Conservation (phyloP, 1,139 yeast genomes). For the Candida albicans region DNA sequence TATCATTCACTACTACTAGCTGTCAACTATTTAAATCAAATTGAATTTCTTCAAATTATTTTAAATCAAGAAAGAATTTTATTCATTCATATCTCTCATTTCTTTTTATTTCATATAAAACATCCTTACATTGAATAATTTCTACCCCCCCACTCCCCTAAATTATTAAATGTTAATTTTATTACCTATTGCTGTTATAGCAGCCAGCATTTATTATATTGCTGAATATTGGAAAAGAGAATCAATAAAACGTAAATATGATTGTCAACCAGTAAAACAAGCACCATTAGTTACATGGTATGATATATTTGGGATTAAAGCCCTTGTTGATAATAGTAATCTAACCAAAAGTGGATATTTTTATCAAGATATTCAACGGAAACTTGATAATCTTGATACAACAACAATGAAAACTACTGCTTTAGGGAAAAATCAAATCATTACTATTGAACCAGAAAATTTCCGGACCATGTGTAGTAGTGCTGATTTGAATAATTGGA, state of each 20-base stretch:
- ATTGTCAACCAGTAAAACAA: constrained; percentile 5
- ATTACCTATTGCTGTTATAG: no score
- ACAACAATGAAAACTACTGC: constrained; percentile 3
- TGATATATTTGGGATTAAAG: constrained; percentile 1
- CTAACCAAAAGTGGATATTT: neutral
- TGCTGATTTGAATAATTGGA: constrained; percentile 43
- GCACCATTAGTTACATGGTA: neutral
- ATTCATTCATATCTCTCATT: no score
- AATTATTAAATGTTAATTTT: no score
- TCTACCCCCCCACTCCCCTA: no score
- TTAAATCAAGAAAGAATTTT: no score
- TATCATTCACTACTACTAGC: no score
- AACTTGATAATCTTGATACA: constrained; percentile 1
- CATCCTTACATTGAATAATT: no score
- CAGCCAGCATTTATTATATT: no score
- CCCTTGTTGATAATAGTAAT: constrained; percentile 1
- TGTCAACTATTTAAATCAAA: no score
- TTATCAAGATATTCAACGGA: neutral
- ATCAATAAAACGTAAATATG: neutral
- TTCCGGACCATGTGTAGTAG: constrained; percentile 32
- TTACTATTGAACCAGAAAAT: constrained; percentile 26
- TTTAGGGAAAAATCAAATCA: constrained; percentile 5
- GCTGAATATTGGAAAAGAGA: no score
- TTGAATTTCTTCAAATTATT: no score
- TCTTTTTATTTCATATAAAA: no score